Base-by-base conservation (phyloP, 2,329 filamentous ascomycete species). In the Rhinocladiella mackenziei region DNA sequence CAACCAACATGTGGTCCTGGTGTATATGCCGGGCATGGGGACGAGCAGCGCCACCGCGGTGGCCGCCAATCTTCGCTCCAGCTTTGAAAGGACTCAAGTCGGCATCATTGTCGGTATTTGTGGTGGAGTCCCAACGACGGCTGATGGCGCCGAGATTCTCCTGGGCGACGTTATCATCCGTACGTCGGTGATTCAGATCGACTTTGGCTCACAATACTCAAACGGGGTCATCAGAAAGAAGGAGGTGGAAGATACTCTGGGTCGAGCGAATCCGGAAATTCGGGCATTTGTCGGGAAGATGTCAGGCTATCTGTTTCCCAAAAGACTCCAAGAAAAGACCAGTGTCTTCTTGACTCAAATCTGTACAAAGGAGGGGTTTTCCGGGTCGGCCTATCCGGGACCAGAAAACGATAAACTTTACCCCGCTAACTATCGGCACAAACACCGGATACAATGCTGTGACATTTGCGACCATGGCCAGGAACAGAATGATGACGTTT, bases 21-120 rank as follows among this genome's bases (percentile, higher is more conserved):
- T 46, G 19, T 33, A 55, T 10, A 45, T 57, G 35, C 43, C 53
- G 0, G 31, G 32, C 7, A 54, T 54, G 43, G 55, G 55, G 6
- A 46, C 31, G 2, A 50, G 23, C 14, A 53, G 55, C 4, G 48
- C 61, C 1, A 35, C 35, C 5, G 60, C 11, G 3, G 50, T 61
- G 0, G 46, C 42, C 14, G 38, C 13, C 22, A 22, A 15, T 19
- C 10, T 39, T 37, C 44, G 39, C 13, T 17, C 23, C 3, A 37
- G 41, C 19, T 53, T 39, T 17, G 29, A 10, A 5, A 18, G 43
- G n/a, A 29, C 32, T 29, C 39, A 54, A 14, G 48, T 72, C 0
- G 62, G 50, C 0, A 17, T 72, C 0, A 29, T 71, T 0, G 62
- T 65, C 2, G 69, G 69, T 0, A 57, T 71, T 2, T 72, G 68